Conservation (phyloP, 768 basidiomycete genomes). For the Leccinum uliginosum region DNA sequence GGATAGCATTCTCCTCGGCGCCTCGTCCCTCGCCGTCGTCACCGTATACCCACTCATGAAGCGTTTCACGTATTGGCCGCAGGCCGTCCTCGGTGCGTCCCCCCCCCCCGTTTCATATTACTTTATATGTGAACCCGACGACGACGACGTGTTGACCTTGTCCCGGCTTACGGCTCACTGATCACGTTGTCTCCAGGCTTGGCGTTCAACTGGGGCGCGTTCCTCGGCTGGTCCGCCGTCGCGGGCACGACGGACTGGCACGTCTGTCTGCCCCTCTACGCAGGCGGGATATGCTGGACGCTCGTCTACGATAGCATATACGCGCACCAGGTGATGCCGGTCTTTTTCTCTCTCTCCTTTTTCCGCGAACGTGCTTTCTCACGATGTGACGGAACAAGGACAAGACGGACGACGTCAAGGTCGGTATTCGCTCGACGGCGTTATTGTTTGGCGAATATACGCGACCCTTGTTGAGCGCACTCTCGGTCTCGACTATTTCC, state of each 20-base stretch:
- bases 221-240: conserved; percentile 96
- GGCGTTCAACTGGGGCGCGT: conserved; percentile 95
- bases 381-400: conserved; percentile 56
- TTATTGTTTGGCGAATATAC: conserved; percentile 81
- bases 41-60: conserved; percentile 96
- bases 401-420: conserved; percentile 83
- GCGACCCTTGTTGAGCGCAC: conserved; percentile 65
- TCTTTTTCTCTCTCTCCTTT: neutral
- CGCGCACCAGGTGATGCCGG: conserved; percentile 78
- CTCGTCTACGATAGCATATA: conserved; percentile 97
- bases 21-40: conserved; percentile 85
- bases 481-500: conserved; percentile 71
- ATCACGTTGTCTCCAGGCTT: conserved; percentile 32
- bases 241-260: conserved; percentile 76
- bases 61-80: conserved; percentile 94
- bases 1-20: conserved; percentile 80
- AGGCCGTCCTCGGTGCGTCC: conserved; percentile 78
- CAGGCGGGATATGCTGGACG: conserved; percentile 89
- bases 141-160: too few species aligned
- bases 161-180: too few species aligned
- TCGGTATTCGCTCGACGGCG: conserved; percentile 91
- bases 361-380: neutral
- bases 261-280: conserved; percentile 83
- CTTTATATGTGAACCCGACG: neutral
- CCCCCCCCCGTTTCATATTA: too few species aligned